Evolutionary conservation across 2,329 filamentous ascomycete genomes (phyloP).

Genomic region (Corinectria fuckeliana): DNA sequence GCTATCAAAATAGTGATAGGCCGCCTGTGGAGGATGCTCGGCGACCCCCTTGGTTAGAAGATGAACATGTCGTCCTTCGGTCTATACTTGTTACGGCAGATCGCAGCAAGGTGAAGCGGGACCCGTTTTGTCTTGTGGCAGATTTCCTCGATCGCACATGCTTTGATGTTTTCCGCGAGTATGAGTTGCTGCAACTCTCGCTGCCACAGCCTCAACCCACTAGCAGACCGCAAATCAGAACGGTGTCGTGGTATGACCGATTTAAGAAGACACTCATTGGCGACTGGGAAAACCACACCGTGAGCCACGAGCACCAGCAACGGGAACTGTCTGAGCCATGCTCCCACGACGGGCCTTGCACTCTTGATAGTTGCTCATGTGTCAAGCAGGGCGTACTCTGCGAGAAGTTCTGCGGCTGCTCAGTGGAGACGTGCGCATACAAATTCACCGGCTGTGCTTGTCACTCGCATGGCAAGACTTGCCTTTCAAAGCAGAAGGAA

Average conservation of each 20-base stretch:
- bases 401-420: constrained; percentile 74
- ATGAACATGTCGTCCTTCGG: constrained; percentile 56
- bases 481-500: constrained; percentile 61
- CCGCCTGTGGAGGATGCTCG: no score
- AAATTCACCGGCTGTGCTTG: constrained; percentile 74
- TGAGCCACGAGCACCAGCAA: constrained; percentile 61
- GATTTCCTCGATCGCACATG: constrained; percentile 59
- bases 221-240: constrained; percentile 50
- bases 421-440: constrained; percentile 62
- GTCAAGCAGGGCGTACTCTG: constrained; percentile 68
- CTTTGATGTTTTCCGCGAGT: constrained; percentile 54
- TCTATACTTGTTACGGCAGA: constrained; percentile 52
- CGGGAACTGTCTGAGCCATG: constrained; percentile 70
- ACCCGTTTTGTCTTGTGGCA: constrained; percentile 57
- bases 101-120: constrained; percentile 48
- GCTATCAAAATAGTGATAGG: no score
- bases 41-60: constrained; percentile 53
- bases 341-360: constrained; percentile 72
- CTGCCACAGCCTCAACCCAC: constrained; percentile 33
- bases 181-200: constrained; percentile 33
- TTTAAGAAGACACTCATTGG: constrained; percentile 59
- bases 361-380: constrained; percentile 66
- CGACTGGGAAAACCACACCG: constrained; percentile 63
- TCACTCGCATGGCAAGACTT: constrained; percentile 64
- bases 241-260: constrained; percentile 62